These are phyloP conservation scores for Lactarius psammicola DNA, from an alignment of 768 basidiomycete genomes.

Conservation along the genomic window DNA sequence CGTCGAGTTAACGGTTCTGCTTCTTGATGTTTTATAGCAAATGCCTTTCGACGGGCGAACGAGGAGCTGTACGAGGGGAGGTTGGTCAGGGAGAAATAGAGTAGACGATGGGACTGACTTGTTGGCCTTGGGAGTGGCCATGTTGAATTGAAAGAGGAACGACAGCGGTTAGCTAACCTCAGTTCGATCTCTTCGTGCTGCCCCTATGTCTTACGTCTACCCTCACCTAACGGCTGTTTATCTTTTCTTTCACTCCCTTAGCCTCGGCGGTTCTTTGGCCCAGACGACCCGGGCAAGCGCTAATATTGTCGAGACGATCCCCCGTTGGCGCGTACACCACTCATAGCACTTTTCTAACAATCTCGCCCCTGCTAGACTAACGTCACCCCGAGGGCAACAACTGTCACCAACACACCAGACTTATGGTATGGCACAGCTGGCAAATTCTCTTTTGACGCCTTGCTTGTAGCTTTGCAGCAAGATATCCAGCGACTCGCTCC, in stretches of 20 bases:
- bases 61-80: constrained; percentile 38
- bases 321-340: background rate
- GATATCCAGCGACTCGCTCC: background rate
- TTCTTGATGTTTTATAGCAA: constrained; percentile 51
- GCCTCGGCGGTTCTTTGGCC: background rate
- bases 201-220: constrained; percentile 2
- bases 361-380: background rate
- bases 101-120: constrained; percentile 18
- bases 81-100: background rate
- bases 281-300: background rate
- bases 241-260: background rate
- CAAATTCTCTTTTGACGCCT: background rate
- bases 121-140: constrained; percentile 28
- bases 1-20: constrained; percentile 63
- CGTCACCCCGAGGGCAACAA: background rate
- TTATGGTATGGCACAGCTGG: background rate
- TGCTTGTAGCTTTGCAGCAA: background rate
- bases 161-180: constrained; percentile 4
- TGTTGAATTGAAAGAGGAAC: constrained; percentile 1
- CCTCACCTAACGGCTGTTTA: background rate
- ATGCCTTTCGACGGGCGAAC: constrained; percentile 44
- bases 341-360: background rate
- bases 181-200: constrained; percentile 3
- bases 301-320: background rate
- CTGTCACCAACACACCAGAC: background rate